Conservation (phyloP, 768 basidiomycete genomes). For the Hypholoma fasciculare region DNA sequence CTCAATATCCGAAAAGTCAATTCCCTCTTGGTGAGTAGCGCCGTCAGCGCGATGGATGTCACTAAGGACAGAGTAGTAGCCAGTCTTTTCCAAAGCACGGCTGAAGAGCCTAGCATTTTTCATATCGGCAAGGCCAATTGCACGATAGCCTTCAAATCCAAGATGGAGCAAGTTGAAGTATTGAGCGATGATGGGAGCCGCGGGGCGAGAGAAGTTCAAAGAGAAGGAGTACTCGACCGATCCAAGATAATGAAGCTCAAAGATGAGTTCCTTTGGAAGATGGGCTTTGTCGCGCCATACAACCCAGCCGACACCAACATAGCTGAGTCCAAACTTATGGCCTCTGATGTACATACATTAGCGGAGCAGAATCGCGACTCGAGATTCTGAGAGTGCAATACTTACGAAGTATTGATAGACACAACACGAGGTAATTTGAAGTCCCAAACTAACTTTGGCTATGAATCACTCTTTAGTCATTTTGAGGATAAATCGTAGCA, state of each 20-base stretch:
- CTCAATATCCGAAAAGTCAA: conserved; percentile 58
- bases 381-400: conserved; percentile 6
- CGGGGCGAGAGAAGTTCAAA: conserved; percentile 62
- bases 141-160: conserved; percentile 57
- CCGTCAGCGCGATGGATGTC: conserved; percentile 53
- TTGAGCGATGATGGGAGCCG: conserved; percentile 63
- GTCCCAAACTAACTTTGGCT: conserved; percentile 63
- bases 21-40: conserved; percentile 26
- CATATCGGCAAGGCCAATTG: conserved; percentile 47
- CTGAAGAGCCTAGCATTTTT: conserved; percentile 65
- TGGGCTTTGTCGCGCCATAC: conserved; percentile 64
- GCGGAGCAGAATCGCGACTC: conserved; percentile 27
- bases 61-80: conserved; percentile 53
- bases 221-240: conserved; percentile 77
- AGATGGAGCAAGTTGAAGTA: conserved; percentile 66
- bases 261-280: conserved; percentile 71
- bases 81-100: conserved; percentile 57
- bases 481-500: conserved; percentile 22
- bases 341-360: conserved; percentile 51
- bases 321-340: conserved; percentile 61
- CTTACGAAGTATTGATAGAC: conserved; percentile 56
- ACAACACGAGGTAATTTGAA: conserved; percentile 65
- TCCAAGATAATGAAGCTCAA: conserved; percentile 62
- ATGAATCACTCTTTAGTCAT: background rate
- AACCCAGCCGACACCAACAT: conserved; percentile 69